These are phyloP conservation scores for Phaeosphaeriaceae sp. DNA, from an alignment of 2,329 filamentous ascomycete species.

Conservation along the genomic window DNA sequence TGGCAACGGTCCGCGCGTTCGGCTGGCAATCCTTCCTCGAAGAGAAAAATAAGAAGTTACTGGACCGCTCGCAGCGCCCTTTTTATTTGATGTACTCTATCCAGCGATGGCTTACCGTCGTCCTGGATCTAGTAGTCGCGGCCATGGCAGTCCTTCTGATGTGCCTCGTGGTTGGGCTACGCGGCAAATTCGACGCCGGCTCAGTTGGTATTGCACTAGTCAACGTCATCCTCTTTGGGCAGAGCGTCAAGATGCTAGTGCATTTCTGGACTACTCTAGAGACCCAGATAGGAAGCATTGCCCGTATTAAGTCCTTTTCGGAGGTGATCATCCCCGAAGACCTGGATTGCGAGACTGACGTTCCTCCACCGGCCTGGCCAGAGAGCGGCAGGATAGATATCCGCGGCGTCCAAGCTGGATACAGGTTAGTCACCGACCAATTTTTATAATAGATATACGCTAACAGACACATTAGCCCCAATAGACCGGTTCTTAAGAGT, in stretches of 20 bases:
- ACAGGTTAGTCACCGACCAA: too few species aligned
- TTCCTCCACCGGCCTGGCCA: conserved; percentile 47
- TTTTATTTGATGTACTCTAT: conserved; percentile 45
- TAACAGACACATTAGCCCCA: too few species aligned
- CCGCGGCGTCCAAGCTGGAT: conserved; percentile 6
- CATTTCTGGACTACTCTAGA: conserved; percentile 62
- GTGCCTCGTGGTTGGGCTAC: conserved; percentile 36
- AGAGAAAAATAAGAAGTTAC: conserved; percentile 42
- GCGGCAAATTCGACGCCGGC: conserved; percentile 49
- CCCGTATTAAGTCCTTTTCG: conserved; percentile 58
- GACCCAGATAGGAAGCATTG: conserved; percentile 62
- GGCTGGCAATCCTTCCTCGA: conserved; percentile 41
- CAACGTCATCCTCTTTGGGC: conserved; percentile 58
- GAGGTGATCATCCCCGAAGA: conserved; percentile 33
- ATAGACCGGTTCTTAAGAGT: conserved; percentile 10
- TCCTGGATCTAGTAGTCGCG: conserved; percentile 44
- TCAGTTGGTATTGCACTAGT: conserved; percentile 58
- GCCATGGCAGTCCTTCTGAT: conserved; percentile 40
- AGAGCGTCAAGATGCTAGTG: conserved; percentile 54
- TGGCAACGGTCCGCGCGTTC: conserved; percentile 56
- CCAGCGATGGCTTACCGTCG: conserved; percentile 50
- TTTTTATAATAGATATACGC: too few species aligned
- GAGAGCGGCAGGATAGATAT: conserved; percentile 13
- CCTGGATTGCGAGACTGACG: background rate
- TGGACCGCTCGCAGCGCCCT: conserved; percentile 42